Conservation (phyloP, 169 alveolate genomes). For the Cryptosporidium tyzzeri region DNA sequence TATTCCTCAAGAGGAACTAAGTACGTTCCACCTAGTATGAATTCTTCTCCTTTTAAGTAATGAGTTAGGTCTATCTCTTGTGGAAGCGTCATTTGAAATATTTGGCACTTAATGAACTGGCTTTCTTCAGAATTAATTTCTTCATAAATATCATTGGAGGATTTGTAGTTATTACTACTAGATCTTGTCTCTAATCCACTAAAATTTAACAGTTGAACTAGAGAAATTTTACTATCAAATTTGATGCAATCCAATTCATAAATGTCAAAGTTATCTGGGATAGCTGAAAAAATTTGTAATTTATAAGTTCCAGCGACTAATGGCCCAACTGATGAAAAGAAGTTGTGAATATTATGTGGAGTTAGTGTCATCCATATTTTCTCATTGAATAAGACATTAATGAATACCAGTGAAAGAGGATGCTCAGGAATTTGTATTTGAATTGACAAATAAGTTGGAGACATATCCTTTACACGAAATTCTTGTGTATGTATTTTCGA, state of each 20-base stretch:
- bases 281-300: constrained; percentile 17
- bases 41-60: constrained; percentile 29
- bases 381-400: constrained; percentile 9
- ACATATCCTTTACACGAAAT: constrained; percentile 14
- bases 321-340: constrained; percentile 52
- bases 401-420: constrained; percentile 5
- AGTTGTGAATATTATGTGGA: constrained; percentile 9
- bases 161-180: not conserved
- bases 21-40: constrained; percentile 43
- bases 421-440: constrained; percentile 33
- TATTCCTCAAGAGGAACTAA: constrained; percentile 58
- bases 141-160: not conserved
- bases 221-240: constrained; percentile 16
- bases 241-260: not conserved
- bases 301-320: constrained; percentile 35
- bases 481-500: constrained; percentile 5
- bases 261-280: not conserved
- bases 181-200: not conserved
- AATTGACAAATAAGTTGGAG: constrained; percentile 23
- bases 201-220: constrained; percentile 1
- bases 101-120: constrained; percentile 21
- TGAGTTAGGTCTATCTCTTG: constrained; percentile 12
- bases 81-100: constrained; percentile 44
- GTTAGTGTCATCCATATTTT: constrained; percentile 39
- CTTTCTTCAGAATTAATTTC: not conserved